phyloP scores from a whole-genome alignment of 805 yeast species.

The Yueomyces sinensis region DNA sequence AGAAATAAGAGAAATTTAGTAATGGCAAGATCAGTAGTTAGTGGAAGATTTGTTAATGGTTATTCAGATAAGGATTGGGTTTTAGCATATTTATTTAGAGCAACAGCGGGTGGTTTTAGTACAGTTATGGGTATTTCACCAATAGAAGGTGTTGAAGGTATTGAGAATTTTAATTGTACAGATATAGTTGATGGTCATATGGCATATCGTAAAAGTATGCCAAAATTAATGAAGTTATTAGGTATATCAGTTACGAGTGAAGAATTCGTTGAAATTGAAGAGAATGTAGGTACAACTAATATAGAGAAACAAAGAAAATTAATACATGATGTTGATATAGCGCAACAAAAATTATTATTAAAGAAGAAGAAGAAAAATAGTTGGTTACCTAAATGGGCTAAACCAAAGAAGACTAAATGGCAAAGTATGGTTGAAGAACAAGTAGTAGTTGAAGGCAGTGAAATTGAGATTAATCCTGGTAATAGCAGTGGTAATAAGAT shows the following conservation, averaged over 20 bases:
- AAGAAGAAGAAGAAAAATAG: constrained; percentile 26
- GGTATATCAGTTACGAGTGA: constrained; percentile 80
- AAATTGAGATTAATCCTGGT: constrained; percentile 10
- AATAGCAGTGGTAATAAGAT: constrained; percentile 4
- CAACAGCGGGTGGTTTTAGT: constrained; percentile 87
- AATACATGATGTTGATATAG: constrained; percentile 76
- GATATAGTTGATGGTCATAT: constrained; percentile 86
- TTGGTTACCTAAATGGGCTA: constrained; percentile 34
- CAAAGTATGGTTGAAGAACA: constrained; percentile 44
- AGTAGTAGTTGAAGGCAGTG: constrained; percentile 14
- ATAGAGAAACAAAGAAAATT: constrained; percentile 72
- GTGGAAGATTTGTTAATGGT: constrained; percentile 84
- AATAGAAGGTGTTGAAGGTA: constrained; percentile 44
- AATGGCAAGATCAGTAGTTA: constrained; percentile 70
- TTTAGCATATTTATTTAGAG: constrained; percentile 85
- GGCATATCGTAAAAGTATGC: constrained; percentile 94
- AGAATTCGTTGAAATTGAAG: constrained; percentile 91
- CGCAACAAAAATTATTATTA: constrained; percentile 44
- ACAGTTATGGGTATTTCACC: constrained; percentile 86
- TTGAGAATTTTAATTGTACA: constrained; percentile 83
- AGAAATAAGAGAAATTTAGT: constrained; percentile 66
- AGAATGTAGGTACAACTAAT: constrained; percentile 75
- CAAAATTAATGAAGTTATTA: constrained; percentile 51
- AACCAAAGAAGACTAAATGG: constrained; percentile 47
- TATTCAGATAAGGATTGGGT: constrained; percentile 92